A percentile compares a stretch with the other conserved stretches of the same genome.
phyloP scores from a whole-genome alignment of 192 early-diverging fungal genomes.

The Coemansia sp. region DNA sequence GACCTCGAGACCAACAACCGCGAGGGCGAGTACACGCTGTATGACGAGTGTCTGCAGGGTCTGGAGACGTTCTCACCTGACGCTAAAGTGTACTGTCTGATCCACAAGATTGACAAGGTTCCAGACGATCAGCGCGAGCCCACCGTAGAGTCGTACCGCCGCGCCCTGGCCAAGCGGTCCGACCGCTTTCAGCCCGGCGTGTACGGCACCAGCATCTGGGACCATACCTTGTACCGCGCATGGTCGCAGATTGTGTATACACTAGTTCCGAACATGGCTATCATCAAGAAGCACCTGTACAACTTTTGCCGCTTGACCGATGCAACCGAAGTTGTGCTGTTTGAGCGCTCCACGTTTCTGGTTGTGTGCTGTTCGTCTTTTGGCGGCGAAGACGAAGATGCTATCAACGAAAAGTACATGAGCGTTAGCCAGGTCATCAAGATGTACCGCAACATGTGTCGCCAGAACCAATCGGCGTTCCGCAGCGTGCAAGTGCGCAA shows the following conservation, averaged over 20 bases:
- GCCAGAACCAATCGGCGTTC: constrained; percentile 70
- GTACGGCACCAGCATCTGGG: constrained; percentile 45
- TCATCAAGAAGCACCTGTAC: constrained; percentile 75
- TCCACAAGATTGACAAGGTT: constrained; percentile 98
- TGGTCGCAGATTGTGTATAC: constrained; percentile 97
- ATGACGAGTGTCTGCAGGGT: constrained; percentile 82
- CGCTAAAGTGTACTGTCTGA: constrained; percentile 91
- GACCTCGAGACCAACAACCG: constrained; percentile 90
- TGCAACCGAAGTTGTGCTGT: constrained; percentile 92
- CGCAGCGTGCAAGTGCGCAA: constrained; percentile 85
- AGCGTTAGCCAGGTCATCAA: constrained; percentile 46
- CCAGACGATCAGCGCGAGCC: constrained; percentile 63
- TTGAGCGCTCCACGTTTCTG: constrained; percentile 93
- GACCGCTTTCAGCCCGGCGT: constrained; percentile 22
- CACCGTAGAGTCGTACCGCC: constrained; percentile 30
- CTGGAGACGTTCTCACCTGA: constrained; percentile 79
- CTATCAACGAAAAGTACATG: constrained; percentile 26
- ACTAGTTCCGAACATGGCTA: constrained; percentile 88
- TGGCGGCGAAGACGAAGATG: not conserved
- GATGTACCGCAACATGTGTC: constrained; percentile 35
- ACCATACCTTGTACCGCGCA: constrained; percentile 60
- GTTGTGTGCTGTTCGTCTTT: constrained; percentile 67
- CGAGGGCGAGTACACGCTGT: constrained; percentile 90
- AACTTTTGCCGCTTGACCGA: constrained; percentile 83
- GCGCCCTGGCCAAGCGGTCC: constrained; percentile 31